phyloP scores from a whole-genome alignment of 495 filamentous ascomycete genomes.

The Diplogelasinospora grovesii region DNA sequence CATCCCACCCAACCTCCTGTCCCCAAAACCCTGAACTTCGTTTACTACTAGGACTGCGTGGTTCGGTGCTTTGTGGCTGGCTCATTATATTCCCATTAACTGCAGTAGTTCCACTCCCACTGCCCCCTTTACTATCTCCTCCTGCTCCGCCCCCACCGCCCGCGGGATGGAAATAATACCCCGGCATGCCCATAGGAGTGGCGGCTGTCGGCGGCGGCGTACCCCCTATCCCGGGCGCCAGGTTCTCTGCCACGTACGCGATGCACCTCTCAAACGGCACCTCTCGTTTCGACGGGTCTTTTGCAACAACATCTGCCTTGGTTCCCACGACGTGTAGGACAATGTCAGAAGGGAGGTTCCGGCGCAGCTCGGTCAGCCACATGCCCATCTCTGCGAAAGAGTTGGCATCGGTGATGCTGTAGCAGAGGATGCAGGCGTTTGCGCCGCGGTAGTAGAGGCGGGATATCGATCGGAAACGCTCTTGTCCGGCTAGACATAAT shows the following conservation, averaged over 20 bases:
- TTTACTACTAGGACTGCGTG: constrained; percentile 65
- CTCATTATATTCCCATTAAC: background rate
- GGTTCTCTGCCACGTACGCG: constrained; percentile 86
- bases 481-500: constrained; percentile 77
- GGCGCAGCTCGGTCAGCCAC: constrained; percentile 76
- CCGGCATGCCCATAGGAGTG: constrained; percentile 9
- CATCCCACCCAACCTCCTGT: constrained; percentile 89
- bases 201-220: constrained; percentile 61
- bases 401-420: constrained; percentile 79
- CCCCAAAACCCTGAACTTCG: constrained; percentile 82
- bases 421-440: constrained; percentile 90
- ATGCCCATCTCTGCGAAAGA: constrained; percentile 91
- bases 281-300: constrained; percentile 65
- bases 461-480: constrained; percentile 89
- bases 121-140: background rate
- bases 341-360: constrained; percentile 62
- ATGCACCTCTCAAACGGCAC: constrained; percentile 93
- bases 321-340: constrained; percentile 97
- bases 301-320: constrained; percentile 83
- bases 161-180: background rate
- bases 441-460: constrained; percentile 93
- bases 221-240: constrained; percentile 57
- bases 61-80: constrained; percentile 26
- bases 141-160: background rate
- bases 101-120: background rate